These are phyloP conservation scores for Nannochloris sp. DNA, from an alignment of 139 green algal species.

Conservation along the genomic window DNA sequence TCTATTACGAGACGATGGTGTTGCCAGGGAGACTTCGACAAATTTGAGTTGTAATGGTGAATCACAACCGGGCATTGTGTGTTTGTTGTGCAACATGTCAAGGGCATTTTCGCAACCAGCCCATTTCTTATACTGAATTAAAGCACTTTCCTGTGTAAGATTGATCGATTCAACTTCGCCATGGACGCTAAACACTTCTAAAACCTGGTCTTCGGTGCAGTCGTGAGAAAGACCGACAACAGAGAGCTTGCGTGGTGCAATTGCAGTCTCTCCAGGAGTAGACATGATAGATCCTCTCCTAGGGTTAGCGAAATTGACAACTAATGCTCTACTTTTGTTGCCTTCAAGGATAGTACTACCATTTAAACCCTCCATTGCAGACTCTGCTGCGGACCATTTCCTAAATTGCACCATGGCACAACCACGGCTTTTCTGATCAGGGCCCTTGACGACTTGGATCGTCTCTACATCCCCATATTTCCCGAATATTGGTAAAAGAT, in stretches of 20 bases:
- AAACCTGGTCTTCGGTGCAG: constrained; percentile 49
- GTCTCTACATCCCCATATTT: constrained; percentile 64
- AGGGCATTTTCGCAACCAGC: constrained; percentile 66
- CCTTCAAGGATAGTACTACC: constrained; percentile 41
- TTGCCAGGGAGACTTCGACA: constrained; percentile 51
- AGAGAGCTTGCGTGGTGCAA: constrained; percentile 84
- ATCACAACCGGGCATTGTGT: constrained; percentile 49
- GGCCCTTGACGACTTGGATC: constrained; percentile 52
- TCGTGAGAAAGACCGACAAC: constrained; percentile 70
- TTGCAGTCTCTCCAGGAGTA: constrained; percentile 41
- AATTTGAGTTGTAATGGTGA: constrained; percentile 82
- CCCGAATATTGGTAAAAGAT: constrained; percentile 60
- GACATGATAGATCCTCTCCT: constrained; percentile 23
- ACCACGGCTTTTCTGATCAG: constrained; percentile 59
- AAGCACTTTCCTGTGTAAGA: constrained; percentile 44
- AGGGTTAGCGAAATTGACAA: constrained; percentile 81
- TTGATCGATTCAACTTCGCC: constrained; percentile 68
- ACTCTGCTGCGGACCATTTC: constrained; percentile 49
- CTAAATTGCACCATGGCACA: constrained; percentile 79
- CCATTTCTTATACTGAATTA: constrained; percentile 74
- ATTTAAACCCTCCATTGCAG: constrained; percentile 58
- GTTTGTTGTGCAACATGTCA: constrained; percentile 56
- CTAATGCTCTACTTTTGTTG: constrained; percentile 44
- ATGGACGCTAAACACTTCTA: constrained; percentile 59
- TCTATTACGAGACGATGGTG: not conserved